A percentile compares a stretch with the other conserved stretches of the same genome.
Conservation (phyloP, 495 filamentous ascomycete species). For the Trichoderma asperelloides region DNA sequence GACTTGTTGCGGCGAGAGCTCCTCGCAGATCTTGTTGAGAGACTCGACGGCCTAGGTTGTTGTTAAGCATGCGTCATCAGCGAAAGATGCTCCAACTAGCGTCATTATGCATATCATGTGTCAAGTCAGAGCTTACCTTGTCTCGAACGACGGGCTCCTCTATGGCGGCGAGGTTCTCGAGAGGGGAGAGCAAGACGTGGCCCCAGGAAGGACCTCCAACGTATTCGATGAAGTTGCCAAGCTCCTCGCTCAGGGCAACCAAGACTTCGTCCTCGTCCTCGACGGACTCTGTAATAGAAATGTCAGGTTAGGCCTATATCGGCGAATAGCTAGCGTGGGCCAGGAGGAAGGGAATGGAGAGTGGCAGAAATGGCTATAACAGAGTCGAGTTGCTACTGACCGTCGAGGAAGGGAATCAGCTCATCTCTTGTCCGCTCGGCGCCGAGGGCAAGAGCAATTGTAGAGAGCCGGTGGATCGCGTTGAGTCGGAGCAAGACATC, state of each 20-base stretch:
- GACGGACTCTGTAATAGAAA: constrained; percentile 66
- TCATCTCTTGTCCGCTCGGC: constrained; percentile 94
- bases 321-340: constrained; percentile 3
- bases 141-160: constrained; percentile 96
- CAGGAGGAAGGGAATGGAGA: neutral
- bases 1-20: constrained; percentile 82
- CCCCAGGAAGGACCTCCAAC: constrained; percentile 89
- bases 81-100: constrained; percentile 5
- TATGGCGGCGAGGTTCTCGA: constrained; percentile 97
- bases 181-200: constrained; percentile 90
- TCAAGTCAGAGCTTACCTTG: constrained; percentile 52
- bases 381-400: constrained; percentile 40
- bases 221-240: constrained; percentile 93
- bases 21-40: constrained; percentile 93
- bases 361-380: neutral
- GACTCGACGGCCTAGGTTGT: constrained; percentile 81
- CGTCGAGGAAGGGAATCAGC: constrained; percentile 96
- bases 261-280: constrained; percentile 98
- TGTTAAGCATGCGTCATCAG: constrained; percentile 12
- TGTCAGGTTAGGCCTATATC: constrained; percentile 16
- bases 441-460: constrained; percentile 91
- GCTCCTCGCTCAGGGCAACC: constrained; percentile 91
- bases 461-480: constrained; percentile 94
- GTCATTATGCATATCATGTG: constrained; percentile 14
- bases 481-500: constrained; percentile 96